These are phyloP conservation scores for Pyronema omphalodes DNA, from an alignment of 495 filamentous ascomycete genomes.

Conservation along the genomic window DNA sequence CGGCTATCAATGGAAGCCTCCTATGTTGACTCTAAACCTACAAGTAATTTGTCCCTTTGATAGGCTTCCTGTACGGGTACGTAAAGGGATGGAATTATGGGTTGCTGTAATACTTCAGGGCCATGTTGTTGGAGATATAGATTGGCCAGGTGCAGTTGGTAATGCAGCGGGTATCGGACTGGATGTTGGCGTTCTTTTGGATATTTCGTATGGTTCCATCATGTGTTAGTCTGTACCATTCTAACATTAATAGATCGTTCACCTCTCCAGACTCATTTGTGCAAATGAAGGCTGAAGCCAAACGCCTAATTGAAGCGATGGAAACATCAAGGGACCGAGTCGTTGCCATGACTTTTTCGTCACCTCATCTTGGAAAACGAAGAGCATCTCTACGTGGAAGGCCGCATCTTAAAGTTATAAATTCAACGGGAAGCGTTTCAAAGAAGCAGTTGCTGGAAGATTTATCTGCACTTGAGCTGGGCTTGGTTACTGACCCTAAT, in stretches of 20 bases:
- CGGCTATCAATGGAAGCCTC: slow-evolving; percentile 15
- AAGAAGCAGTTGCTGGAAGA: slow-evolving; percentile 19
- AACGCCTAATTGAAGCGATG: slow-evolving; percentile 20
- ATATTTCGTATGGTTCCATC: slow-evolving; percentile 15
- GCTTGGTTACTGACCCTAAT: slow-evolving; percentile 5
- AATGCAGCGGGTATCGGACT: slow-evolving; percentile 13
- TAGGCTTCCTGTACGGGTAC: slow-evolving; percentile 9
- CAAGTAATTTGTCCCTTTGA: slow-evolving; percentile 17
- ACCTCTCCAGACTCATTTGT: slow-evolving; percentile 14
- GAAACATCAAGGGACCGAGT: slow-evolving; percentile 20
- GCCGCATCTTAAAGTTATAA: slow-evolving; percentile 13
- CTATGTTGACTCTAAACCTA: slow-evolving; percentile 11
- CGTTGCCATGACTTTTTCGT: slow-evolving; percentile 19
- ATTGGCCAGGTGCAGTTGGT: slow-evolving; percentile 3
- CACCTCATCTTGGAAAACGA: slow-evolving; percentile 3
- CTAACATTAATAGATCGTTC: slow-evolving; percentile 11
- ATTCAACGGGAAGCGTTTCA: slow-evolving; percentile 21
- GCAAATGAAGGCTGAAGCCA: slow-evolving; percentile 17
- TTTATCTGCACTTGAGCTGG: slow-evolving; percentile 4
- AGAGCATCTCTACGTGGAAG: not conserved
- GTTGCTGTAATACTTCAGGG: slow-evolving; percentile 21
- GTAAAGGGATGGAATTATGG: slow-evolving; percentile 9
- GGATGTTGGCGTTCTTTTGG: slow-evolving; percentile 20
- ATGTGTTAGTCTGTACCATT: not conserved
- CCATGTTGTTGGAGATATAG: slow-evolving; percentile 8